Evolutionary conservation across 768 basidiomycete genomes (phyloP).

Genomic region (Lactarius indigo): DNA sequence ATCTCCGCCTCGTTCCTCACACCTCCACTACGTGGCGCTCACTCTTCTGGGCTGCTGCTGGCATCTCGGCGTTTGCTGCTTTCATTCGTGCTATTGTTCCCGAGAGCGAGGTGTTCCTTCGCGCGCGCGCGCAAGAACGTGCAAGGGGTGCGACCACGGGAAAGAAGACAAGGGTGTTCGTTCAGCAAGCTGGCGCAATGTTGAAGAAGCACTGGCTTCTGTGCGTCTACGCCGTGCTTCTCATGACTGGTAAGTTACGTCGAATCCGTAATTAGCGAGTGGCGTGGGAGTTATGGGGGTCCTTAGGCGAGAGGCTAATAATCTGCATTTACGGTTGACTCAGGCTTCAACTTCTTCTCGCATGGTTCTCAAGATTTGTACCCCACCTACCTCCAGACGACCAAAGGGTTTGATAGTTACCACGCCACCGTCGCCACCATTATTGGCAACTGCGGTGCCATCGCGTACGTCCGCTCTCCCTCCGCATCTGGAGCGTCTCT

Average conservation of each 20-base stretch:
- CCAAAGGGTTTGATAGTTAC: conserved; percentile 35
- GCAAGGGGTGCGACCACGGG: conserved; percentile 37
- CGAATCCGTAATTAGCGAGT: neutral
- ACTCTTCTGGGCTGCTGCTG: conserved; percentile 79
- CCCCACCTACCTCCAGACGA: conserved; percentile 38
- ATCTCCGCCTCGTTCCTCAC: conserved; percentile 55
- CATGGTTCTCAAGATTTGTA: conserved; percentile 46
- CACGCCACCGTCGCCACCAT: conserved; percentile 43
- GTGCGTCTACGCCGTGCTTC: conserved; percentile 81
- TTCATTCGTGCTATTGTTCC: conserved; percentile 63
- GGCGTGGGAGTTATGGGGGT: too few species aligned
- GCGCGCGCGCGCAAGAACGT: conserved; percentile 54
- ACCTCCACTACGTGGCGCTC: conserved; percentile 54
- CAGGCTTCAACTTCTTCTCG: conserved; percentile 52
- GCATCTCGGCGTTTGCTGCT: conserved; percentile 72
- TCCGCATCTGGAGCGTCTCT: neutral
- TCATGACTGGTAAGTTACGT: conserved; percentile 67
- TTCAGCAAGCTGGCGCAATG: conserved; percentile 72
- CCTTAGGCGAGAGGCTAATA: neutral
- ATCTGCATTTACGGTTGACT: neutral
- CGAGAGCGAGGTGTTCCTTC: conserved; percentile 72
- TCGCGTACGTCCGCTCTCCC: conserved; percentile 25
- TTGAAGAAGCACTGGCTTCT: conserved; percentile 77
- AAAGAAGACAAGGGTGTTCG: conserved; percentile 65
- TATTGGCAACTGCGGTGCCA: conserved; percentile 38